Conservation (phyloP, 2,329 filamentous ascomycete genomes). For the Ophiosphaerella korrae region DNA sequence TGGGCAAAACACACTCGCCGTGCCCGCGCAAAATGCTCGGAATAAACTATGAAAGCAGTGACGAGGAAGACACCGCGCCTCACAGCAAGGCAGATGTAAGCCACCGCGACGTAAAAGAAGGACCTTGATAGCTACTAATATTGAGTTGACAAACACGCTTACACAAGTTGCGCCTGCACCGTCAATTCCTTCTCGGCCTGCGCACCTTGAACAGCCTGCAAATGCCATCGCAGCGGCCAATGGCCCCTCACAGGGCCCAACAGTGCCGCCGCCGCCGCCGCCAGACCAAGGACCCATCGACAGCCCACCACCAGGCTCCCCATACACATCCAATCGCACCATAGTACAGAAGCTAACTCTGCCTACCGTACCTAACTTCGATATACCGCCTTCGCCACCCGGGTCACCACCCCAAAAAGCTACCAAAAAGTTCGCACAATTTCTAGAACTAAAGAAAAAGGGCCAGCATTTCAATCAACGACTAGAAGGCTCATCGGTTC, state of each 20-base stretch:
- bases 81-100: conserved; percentile 48
- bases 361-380: conserved; percentile 71
- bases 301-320: conserved; percentile 56
- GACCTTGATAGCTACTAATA: conserved; percentile 57
- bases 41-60: conserved; percentile 52
- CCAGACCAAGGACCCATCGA: conserved; percentile 17
- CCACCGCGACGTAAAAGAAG: conserved; percentile 24
- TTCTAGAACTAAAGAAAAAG: conserved; percentile 76
- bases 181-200: conserved; percentile 10
- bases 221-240: conserved; percentile 17
- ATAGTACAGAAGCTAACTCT: conserved; percentile 74
- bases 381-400: conserved; percentile 75
- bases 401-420: conserved; percentile 54
- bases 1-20: background rate
- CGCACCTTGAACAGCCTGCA: conserved; percentile 11
- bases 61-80: conserved; percentile 50
- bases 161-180: conserved; percentile 18
- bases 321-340: conserved; percentile 69
- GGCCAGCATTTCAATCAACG: conserved; percentile 80
- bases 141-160: conserved; percentile 35
- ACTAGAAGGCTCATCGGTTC: conserved; percentile 67
- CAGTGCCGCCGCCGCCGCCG: conserved; percentile 25
- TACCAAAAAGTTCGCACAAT: conserved; percentile 72
- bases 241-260: conserved; percentile 37
- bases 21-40: conserved; percentile 45